Percentiles rank a stretch among this genome's conserved stretches.
These are phyloP conservation scores for Talaromyces albobiverticillius DNA, from an alignment of 2,329 filamentous ascomycete species.

Conservation along the genomic window DNA sequence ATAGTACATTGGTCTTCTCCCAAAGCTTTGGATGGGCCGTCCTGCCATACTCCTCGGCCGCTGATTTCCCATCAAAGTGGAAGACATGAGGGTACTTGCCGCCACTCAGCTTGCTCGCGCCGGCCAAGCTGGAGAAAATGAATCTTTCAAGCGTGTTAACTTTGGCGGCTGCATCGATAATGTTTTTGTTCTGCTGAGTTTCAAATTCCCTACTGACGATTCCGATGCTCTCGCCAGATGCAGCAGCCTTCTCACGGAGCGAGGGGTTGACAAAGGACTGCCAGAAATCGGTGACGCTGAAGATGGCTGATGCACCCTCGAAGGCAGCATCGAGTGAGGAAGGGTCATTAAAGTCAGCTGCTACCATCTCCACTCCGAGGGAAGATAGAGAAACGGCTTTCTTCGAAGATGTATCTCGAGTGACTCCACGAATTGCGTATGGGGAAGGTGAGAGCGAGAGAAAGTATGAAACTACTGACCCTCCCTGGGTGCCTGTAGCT, in stretches of 20 bases:
- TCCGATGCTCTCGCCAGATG: not conserved
- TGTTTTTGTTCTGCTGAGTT: constrained; percentile 44
- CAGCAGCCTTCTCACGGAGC: constrained; percentile 23
- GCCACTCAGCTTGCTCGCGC: constrained; percentile 44
- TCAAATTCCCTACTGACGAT: not conserved
- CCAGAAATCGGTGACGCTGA: constrained; percentile 53
- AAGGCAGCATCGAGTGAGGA: constrained; percentile 29
- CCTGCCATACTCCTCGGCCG: constrained; percentile 42
- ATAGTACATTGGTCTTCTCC: not conserved
- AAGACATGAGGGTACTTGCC: constrained; percentile 47
- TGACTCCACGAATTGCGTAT: constrained; percentile 32
- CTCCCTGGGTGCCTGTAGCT: constrained; percentile 50
- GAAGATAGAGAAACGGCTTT: constrained; percentile 20
- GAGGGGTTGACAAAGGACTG: not conserved
- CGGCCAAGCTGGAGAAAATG: constrained; percentile 49
- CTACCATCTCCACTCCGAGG: constrained; percentile 28
- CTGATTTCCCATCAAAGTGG: constrained; percentile 47
- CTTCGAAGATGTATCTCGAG: constrained; percentile 25
- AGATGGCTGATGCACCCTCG: constrained; percentile 49
- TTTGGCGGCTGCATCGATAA: constrained; percentile 50
- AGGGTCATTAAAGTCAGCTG: constrained; percentile 27
- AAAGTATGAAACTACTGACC: not conserved
- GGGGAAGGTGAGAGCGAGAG: constrained; percentile 3
- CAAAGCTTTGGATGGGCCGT: constrained; percentile 37
- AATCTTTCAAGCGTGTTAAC: constrained; percentile 40